phyloP scores from a whole-genome alignment of 2,329 filamentous ascomycete species.

The Colletotrichum cordylinicola region DNA sequence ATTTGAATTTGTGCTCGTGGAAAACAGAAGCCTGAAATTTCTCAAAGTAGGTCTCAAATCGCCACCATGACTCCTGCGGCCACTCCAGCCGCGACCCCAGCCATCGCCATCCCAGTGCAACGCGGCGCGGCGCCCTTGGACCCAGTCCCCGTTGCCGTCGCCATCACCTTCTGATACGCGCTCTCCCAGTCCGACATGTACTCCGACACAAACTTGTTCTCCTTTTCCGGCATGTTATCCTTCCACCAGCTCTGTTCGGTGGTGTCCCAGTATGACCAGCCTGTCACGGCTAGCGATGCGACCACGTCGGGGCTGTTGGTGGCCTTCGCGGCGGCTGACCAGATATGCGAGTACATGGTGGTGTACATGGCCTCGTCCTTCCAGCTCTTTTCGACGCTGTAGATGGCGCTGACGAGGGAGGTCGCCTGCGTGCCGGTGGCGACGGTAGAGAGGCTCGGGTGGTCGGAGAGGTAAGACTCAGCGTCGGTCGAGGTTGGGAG shows the following conservation, averaged over 20 bases:
- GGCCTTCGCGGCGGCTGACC: slow-evolving; percentile 21
- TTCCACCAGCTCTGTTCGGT: not conserved
- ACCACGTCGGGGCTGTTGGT: slow-evolving; percentile 18
- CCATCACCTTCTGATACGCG: not conserved
- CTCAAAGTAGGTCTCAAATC: not conserved
- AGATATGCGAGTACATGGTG: slow-evolving; percentile 20
- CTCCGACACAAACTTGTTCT: not conserved
- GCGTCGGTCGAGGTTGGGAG: slow-evolving; percentile 8
- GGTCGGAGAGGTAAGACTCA: not conserved
- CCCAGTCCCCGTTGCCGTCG: not conserved
- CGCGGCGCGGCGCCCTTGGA: not conserved
- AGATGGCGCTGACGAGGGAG: slow-evolving; percentile 13
- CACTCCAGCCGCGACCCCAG: slow-evolving; percentile 1
- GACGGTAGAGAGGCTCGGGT: not conserved
- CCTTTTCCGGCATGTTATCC: slow-evolving; percentile 3
- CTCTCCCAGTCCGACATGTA: not conserved
- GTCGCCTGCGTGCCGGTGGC: not conserved
- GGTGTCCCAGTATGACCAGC: not conserved
- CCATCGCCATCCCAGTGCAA: slow-evolving; percentile 11
- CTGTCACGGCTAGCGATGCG: slow-evolving; percentile 7
- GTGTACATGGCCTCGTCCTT: not conserved
- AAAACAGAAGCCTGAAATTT: not conserved
- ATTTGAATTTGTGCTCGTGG: not conserved
- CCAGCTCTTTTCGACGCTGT: slow-evolving; percentile 15
- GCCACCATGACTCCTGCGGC: slow-evolving; percentile 4